Percentiles rank a stretch among this genome's conserved stretches.
Evolutionary conservation across 164 flowering plant species (phyloP).

Genomic region (Magnolia officinalis): DNA sequence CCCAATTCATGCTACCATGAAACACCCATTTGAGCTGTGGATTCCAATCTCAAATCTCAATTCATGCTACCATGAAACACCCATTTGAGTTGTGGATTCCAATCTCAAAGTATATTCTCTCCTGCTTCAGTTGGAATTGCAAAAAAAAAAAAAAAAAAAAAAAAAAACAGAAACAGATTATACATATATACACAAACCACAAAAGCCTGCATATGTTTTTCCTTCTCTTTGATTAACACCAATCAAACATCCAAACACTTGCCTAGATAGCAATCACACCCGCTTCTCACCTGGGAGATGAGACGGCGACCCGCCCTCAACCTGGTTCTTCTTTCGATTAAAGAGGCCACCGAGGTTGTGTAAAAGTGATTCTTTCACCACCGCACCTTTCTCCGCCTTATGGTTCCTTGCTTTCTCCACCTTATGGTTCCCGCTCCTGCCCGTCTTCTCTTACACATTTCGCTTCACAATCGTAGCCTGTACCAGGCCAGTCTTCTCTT

Average conservation of each 20-base stretch:
- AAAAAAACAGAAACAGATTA: too few species aligned
- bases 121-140: too few species aligned
- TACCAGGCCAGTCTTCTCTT: background rate
- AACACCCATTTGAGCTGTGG: too few species aligned
- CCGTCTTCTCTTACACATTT: constrained; percentile 29
- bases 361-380: constrained; percentile 51
- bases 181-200: too few species aligned
- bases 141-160: too few species aligned
- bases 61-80: too few species aligned
- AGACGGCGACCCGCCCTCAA: constrained; percentile 61
- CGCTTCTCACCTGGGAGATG: constrained; percentile 68
- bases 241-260: background rate
- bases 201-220: too few species aligned
- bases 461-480: constrained; percentile 10
- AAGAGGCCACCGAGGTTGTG: constrained; percentile 70
- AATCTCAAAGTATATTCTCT: too few species aligned
- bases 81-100: too few species aligned
- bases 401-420: constrained; percentile 38
- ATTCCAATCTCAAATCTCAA: too few species aligned
- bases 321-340: constrained; percentile 56
- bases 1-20: too few species aligned
- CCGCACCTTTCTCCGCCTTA: constrained; percentile 49
- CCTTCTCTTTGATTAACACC: background rate
- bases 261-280: constrained; percentile 23
- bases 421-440: constrained; percentile 24